Evolutionary conservation across 352 stramenopile species (phyloP).

Genomic region (Phytophthora nicotianae): DNA sequence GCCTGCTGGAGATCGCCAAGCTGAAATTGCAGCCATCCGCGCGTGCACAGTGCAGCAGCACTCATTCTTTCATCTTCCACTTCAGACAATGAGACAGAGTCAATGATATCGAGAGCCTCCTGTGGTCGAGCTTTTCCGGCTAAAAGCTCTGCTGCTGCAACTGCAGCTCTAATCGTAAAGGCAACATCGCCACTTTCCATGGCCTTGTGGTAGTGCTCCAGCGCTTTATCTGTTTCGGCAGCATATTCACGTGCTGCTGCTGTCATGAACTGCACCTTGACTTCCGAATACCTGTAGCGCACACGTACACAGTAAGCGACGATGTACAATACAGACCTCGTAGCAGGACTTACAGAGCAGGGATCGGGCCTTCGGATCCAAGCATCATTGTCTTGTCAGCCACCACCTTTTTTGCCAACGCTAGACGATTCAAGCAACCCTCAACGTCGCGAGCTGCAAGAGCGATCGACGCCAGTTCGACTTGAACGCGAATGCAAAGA

Average conservation of each 20-base stretch:
- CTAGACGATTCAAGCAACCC: conserved; percentile 57
- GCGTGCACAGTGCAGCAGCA: conserved; percentile 32
- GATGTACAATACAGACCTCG: not conserved
- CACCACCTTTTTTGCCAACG: conserved; percentile 45
- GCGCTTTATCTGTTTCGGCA: conserved; percentile 47
- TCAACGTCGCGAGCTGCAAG: conserved; percentile 60
- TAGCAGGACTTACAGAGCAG: conserved; percentile 45
- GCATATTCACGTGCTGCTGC: conserved; percentile 61
- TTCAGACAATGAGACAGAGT: conserved; percentile 24
- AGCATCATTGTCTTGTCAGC: conserved; percentile 51
- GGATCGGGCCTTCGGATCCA: conserved; percentile 38
- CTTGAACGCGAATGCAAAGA: conserved; percentile 61
- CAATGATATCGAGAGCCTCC: conserved; percentile 43
- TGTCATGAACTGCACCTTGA: conserved; percentile 57
- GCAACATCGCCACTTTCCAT: conserved; percentile 29
- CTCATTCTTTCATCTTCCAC: conserved; percentile 29
- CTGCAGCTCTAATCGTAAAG: conserved; percentile 38
- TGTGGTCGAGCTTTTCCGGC: conserved; percentile 30
- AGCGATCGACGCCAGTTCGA: conserved; percentile 56
- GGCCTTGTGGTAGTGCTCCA: conserved; percentile 47
- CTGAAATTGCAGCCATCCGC: conserved; percentile 59
- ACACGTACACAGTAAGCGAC: conserved; percentile 11
- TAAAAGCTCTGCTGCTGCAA: conserved; percentile 56
- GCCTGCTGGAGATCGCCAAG: conserved; percentile 43
- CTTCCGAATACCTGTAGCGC: conserved; percentile 52